phyloP scores from a whole-genome alignment of 2,329 filamentous ascomycete species.

The Claviceps pazoutovae region DNA sequence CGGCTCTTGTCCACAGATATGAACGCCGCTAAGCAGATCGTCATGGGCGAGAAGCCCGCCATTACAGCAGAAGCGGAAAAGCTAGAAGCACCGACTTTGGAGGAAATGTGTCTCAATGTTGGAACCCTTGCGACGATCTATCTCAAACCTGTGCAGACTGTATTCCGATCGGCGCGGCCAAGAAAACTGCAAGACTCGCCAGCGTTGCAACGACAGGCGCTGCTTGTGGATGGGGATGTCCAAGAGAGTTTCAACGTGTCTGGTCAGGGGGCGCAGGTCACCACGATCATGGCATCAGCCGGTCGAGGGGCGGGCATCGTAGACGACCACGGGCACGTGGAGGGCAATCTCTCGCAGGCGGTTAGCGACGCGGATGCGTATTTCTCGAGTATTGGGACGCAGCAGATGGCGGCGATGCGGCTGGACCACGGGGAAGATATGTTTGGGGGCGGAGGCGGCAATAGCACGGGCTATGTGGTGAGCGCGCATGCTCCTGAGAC shows the following conservation, averaged over 20 bases:
- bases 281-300: slow-evolving; percentile 35
- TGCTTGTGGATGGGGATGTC: slow-evolving; percentile 38
- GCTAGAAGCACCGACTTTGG: slow-evolving; percentile 76
- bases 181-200: slow-evolving; percentile 69
- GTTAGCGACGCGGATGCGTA: slow-evolving; percentile 80
- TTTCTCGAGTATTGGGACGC: slow-evolving; percentile 63
- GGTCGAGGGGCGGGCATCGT: slow-evolving; percentile 18
- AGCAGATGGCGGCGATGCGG: slow-evolving; percentile 60
- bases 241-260: slow-evolving; percentile 49
- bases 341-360: slow-evolving; percentile 49
- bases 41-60: slow-evolving; percentile 94
- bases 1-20: slow-evolving; percentile 87
- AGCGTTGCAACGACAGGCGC: slow-evolving; percentile 61
- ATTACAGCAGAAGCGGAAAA: slow-evolving; percentile 96
- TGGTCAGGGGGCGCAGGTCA: slow-evolving; percentile 36
- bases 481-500: slow-evolving; percentile 71
- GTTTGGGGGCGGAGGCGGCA: slow-evolving; percentile 44
- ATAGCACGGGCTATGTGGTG: slow-evolving; percentile 52
- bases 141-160: slow-evolving; percentile 91
- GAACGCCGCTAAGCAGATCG: slow-evolving; percentile 67
- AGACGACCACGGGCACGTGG: slow-evolving; percentile 15
- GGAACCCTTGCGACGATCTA: slow-evolving; percentile 95
- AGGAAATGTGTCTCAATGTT: slow-evolving; percentile 95
- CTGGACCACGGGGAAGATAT: slow-evolving; percentile 48
- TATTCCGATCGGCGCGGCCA: slow-evolving; percentile 80